A percentile compares a stretch with the other conserved stretches of the same genome.
These are phyloP conservation scores for Cucumis melo DNA, from an alignment of 306 rosid species.

Conservation along the genomic window DNA sequence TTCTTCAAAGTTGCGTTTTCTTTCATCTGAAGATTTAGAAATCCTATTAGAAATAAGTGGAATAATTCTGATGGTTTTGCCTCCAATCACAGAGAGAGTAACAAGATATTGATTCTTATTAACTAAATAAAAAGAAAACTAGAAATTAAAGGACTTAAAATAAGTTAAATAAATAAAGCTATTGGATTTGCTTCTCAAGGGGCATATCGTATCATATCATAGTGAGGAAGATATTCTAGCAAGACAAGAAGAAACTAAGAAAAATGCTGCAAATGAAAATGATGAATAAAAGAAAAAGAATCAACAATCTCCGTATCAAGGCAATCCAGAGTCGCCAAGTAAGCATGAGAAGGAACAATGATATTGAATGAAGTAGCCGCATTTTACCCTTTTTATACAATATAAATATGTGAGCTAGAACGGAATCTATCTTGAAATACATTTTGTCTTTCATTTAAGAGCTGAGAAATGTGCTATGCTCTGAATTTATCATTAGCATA, in stretches of 20 bases:
- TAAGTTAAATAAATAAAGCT: neutral
- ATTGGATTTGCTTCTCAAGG: neutral
- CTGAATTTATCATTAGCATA: neutral
- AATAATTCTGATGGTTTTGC: neutral
- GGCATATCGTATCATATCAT: neutral
- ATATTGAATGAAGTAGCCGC: neutral
- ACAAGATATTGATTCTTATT: neutral
- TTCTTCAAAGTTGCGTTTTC: slow-evolving; percentile 45
- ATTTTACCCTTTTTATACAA: neutral
- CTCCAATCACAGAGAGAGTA: neutral
- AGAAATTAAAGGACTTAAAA: neutral
- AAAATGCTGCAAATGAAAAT: neutral
- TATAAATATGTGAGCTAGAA: neutral
- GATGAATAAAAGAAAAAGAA: neutral
- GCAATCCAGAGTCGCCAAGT: neutral
- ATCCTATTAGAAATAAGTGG: slow-evolving; percentile 11
- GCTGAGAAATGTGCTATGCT: neutral
- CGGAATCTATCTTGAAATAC: neutral
- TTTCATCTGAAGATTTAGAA: slow-evolving; percentile 42
- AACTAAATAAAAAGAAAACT: neutral
- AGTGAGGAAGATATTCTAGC: neutral
- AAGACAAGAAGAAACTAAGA: neutral
- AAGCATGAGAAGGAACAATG: neutral
- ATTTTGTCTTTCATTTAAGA: neutral
- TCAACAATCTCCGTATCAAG: neutral